Evolutionary conservation across 2,329 filamentous ascomycete genomes (phyloP), one percentile per base, ranked within the genome.

Genomic region (Trichoderma sp.): DNA sequence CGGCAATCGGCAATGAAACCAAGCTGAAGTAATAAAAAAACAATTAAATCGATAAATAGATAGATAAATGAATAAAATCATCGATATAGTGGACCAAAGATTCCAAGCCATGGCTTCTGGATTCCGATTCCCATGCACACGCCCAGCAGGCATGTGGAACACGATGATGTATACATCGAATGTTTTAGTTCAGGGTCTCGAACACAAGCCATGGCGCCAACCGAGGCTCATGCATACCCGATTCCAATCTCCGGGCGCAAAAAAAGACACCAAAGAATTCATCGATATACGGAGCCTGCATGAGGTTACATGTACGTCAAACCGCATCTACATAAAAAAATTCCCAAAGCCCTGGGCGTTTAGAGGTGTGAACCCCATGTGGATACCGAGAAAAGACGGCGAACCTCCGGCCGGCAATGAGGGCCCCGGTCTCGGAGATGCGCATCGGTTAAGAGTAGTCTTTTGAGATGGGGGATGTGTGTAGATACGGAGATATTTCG

Each of bases 391-490:
- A n/a, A 43, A 24, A 24, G 21, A 24, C 21, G n/a, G 47, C 47
- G 21, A 53, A 24, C 47, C 47, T 53, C 47, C 47, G 47, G 47
- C 47, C 47, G 47, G 47, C 47, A 53, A 24, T 53, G 47, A 24
- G 15, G 39, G 15, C 39, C 47, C 66, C 66, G 43, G 30, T 51
- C 39, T 70, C 66, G 66, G 66, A 70, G 66, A 62, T 53, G 36
- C 57, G 18, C 57, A 21, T 28, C n/a, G 32, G 24, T 21, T 24
- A 9, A 18, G 39, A 43, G 39, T 43, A 43, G 39, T n/a, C 8
- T 43, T 43, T 43, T 8, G 34, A 36, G 34, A 43, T 18, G 36
- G 36, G 15, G 15, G 39, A n/a, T 43, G 15, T 8, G 15, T 3
- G 36, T 28, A 34, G 11, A 18, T 12, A 28, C 32, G 51, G 24